Conservation (phyloP, 1,284 basidiomycete genomes). For the Ustilago shanxiensis region DNA sequence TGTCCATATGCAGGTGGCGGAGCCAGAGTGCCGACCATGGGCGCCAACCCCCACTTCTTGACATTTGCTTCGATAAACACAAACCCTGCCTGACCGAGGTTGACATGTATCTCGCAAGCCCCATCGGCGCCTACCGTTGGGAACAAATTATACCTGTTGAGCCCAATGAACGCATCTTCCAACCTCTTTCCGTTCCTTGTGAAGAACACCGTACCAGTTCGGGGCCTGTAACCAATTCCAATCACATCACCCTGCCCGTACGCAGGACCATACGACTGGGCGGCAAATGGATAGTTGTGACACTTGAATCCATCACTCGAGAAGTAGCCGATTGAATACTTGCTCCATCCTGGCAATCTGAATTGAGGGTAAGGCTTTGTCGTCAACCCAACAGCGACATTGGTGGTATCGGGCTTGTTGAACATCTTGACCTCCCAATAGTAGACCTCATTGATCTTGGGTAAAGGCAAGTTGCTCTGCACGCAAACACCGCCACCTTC, state of each 20-base stretch:
- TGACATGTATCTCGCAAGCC: slow-evolving; percentile 67
- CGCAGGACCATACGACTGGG: slow-evolving; percentile 84
- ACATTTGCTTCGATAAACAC: slow-evolving; percentile 70
- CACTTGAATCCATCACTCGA: slow-evolving; percentile 93
- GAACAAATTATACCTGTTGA: slow-evolving; percentile 68
- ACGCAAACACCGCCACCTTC: slow-evolving; percentile 69
- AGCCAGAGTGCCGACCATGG: slow-evolving; percentile 68
- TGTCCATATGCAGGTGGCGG: slow-evolving; percentile 69
- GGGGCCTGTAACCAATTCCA: slow-evolving; percentile 67
- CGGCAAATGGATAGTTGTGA: slow-evolving; percentile 95
- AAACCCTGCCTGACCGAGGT: slow-evolving; percentile 70
- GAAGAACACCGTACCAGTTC: slow-evolving; percentile 69
- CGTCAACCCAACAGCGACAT: slow-evolving; percentile 65
- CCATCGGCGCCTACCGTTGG: slow-evolving; percentile 68
- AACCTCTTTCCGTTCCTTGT: slow-evolving; percentile 68
- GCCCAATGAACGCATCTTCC: slow-evolving; percentile 67
- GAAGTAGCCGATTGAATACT: slow-evolving; percentile 95
- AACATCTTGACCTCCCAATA: slow-evolving; percentile 71
- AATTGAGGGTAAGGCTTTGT: slow-evolving; percentile 69
- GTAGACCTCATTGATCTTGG: slow-evolving; percentile 70
- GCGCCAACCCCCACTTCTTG: slow-evolving; percentile 69
- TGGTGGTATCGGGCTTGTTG: slow-evolving; percentile 66
- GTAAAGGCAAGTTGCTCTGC: slow-evolving; percentile 68
- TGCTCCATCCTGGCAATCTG: slow-evolving; percentile 77
- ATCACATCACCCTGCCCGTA: slow-evolving; percentile 82